Base-by-base conservation (phyloP, 2,329 filamentous ascomycete species). In the Xylaria multiplex region DNA sequence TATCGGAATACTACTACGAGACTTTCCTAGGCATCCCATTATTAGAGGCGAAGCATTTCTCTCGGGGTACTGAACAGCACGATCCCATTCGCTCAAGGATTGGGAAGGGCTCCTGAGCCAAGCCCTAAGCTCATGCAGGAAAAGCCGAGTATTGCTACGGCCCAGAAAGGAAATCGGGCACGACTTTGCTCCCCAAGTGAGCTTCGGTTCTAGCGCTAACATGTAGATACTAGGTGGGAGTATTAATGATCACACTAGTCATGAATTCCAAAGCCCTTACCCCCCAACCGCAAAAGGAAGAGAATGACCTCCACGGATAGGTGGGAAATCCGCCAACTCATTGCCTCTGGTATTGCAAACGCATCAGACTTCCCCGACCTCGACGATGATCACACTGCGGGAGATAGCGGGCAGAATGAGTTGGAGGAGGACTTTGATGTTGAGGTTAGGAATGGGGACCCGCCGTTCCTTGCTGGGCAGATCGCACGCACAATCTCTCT, bases 371-470 rank as follows among this genome's bases (percentile, higher is more conserved):
- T 97, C 76, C 96, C 96, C 0, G 95, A 97, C 69, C 86, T 98
- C 30, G 93, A 98, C 71, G 93, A 97, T 72, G 94, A 98, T 64
- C 97, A 97, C 77, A 91, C 97, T 69, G 91, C 92, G 30, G 95
- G 93, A 14, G 93, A 97, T 71, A 92, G 90, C 16, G 90, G 92
- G 59, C 90, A 98, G 78, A 27, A 27, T 5, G 93, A 97, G 76
- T 86, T 98, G 69, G 96, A 99, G 77, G 93, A 97, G 78, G 96
- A 99, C 75, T 89, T 99, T 3, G 96, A 99, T 73, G 99, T 99
- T 69, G 96, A 99, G 78, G 92, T 99, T 35, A 88, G 91, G 71
- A 95, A 99, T 68, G 96, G 99, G 73, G 96, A 99, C 75, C 96
- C 96, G 0, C 96, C 96, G 0, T 99, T 99, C 83, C 80, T 99